Evolutionary conservation across 495 filamentous ascomycete genomes (phyloP), one percentile per base, ranked within the genome.

Genomic region (Hypoxylon lienhwacheense): DNA sequence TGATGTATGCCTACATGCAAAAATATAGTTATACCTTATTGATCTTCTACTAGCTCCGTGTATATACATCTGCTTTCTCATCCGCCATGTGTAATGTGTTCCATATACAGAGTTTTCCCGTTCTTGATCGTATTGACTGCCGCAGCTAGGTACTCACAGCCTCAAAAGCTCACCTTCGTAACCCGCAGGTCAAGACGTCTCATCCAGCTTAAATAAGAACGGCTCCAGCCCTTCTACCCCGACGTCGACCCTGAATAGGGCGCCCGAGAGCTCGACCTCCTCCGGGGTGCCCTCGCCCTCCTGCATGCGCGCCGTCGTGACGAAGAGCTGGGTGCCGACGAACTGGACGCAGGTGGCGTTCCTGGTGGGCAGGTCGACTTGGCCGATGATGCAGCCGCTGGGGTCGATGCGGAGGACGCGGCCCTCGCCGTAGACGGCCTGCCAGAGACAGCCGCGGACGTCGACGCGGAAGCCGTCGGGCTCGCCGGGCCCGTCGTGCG

Each of bases 401-500:
- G 83, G 78, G 5, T 77, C 81, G 55, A 91, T 81, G 64, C 84
- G 83, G 40, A 90, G 67, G 12, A 92, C 82, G 36, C 79, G 76
- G 39, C 78, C 70, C 56, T 85, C 87, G 34, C 87, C 86, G 59
- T 87, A 89, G 22, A 90, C 75, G n/a, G 87, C 86, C 48, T 81
- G 81, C 89, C 89, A 91, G 20, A 92, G 73, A 56, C 83, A 83
- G 1, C 86, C 89, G 8, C 87, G 81, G 8, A 66, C 75, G 60
- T 93, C 89, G 43, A 90, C 80, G 17, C 84, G 78, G 64, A 86
- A 88, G 1, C 88, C 88, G 66, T 91, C 88, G 5, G 85, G 85
- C 47, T 85, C 85, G 19, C 81, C 82, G 19, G 66, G 72, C 1
- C 81, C 84, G 32, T 80, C 75, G 37, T 83, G 75, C 40, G 76